phyloP scores from a whole-genome alignment of 176 grass and related monocot genomes.

The Cocos nucifera region DNA sequence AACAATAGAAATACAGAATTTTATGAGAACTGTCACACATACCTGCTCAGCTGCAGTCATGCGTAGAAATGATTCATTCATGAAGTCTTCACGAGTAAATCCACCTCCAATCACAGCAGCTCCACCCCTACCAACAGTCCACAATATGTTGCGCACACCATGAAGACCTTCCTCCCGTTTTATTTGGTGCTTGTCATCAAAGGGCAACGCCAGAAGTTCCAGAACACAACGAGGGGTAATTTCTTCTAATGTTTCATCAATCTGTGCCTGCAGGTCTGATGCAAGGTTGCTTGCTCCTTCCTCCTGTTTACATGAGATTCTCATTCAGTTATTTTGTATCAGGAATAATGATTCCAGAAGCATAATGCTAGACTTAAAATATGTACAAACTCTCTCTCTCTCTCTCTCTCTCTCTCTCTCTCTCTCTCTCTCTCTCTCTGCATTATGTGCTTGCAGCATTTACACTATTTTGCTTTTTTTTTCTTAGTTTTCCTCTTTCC shows the following conservation, averaged over 20 bases:
- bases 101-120: conserved; percentile 73
- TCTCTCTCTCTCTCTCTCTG: too few species aligned
- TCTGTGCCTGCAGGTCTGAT: conserved; percentile 62
- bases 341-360: too few species aligned
- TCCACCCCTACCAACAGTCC: conserved; percentile 70
- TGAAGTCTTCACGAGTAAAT: conserved; percentile 81
- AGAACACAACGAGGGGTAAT: conserved; percentile 81
- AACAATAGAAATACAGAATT: too few species aligned
- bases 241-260: conserved; percentile 92
- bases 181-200: conserved; percentile 44
- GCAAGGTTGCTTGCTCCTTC: conserved; percentile 94
- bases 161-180: conserved; percentile 76
- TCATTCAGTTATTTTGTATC: too few species aligned
- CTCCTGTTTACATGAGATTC: conserved; percentile 32
- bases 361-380: too few species aligned
- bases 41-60: conserved; percentile 94
- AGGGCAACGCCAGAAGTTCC: conserved; percentile 77
- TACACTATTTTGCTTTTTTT: too few species aligned
- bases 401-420: too few species aligned
- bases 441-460: too few species aligned
- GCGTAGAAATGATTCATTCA: conserved; percentile 74
- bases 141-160: conserved; percentile 69
- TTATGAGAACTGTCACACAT: conserved; percentile 3
- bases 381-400: too few species aligned
- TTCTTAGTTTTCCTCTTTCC: too few species aligned